A percentile compares a stretch with the other conserved stretches of the same genome.
Evolutionary conservation across 352 stramenopile genomes (phyloP).

Genomic region (Thalassiosira ordinaria): DNA sequence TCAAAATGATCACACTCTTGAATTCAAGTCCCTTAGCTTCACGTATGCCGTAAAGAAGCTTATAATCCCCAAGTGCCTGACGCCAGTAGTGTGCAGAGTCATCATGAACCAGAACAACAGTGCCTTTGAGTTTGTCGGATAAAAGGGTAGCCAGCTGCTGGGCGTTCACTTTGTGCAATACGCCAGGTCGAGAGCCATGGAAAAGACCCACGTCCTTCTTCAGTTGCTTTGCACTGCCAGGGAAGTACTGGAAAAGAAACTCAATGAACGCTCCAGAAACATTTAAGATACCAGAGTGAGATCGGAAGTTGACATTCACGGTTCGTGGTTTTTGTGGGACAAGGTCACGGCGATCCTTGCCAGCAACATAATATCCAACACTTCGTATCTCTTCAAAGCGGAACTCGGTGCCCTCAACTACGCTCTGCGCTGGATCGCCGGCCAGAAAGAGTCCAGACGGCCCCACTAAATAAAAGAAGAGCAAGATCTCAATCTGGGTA

Average conservation of each 20-base stretch:
- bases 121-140: slow-evolving; percentile 43
- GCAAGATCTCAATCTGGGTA: slow-evolving; percentile 62
- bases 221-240: slow-evolving; percentile 58
- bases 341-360: slow-evolving; percentile 35
- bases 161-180: slow-evolving; percentile 52
- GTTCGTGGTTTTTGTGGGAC: slow-evolving; percentile 63
- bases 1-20: slow-evolving; percentile 70
- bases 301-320: slow-evolving; percentile 67
- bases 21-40: slow-evolving; percentile 78
- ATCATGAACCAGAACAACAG: slow-evolving; percentile 63
- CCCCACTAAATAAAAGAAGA: slow-evolving; percentile 69
- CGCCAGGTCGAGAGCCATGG: slow-evolving; percentile 54
- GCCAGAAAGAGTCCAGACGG: slow-evolving; percentile 69
- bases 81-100: slow-evolving; percentile 31
- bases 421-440: slow-evolving; percentile 69
- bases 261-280: slow-evolving; percentile 46
- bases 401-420: slow-evolving; percentile 72
- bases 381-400: slow-evolving; percentile 77
- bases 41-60: slow-evolving; percentile 60
- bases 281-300: too few species aligned
- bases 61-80: slow-evolving; percentile 38
- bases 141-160: slow-evolving; percentile 54
- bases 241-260: slow-evolving; percentile 62
- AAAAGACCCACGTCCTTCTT: slow-evolving; percentile 65
- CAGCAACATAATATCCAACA: slow-evolving; percentile 56